Evolutionary conservation across 257 asterid species (phyloP), one percentile per base, ranked within the genome.

Genomic region (Jacaranda mimosifolia): DNA sequence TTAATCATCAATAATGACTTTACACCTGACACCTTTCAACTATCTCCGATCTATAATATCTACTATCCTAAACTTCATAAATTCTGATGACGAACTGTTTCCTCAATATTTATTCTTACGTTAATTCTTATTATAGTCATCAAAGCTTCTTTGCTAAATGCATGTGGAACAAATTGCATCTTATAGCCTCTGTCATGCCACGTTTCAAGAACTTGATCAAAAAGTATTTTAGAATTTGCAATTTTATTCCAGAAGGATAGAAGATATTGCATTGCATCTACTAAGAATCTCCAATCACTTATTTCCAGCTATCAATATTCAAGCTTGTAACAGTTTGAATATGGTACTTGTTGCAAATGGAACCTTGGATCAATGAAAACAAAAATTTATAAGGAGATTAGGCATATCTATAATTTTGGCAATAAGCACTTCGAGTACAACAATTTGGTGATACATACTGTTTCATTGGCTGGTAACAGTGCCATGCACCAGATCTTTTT

Each of bases 61-160:
- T 26, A 74, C 58, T 17, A 60, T 40, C 52, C 59, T 74, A 14
- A 71, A 66, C 74, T 63, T 75, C 56, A 63, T 46, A 17, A 64
- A 55, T 58, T 52, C 15, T 2, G 19, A 79, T 4, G n/a, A 79
- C 3, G n/a, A 32, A 55, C 18, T 21, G 68, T 52, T 70, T 36
- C 72, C 49, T 75, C 45, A 60, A 42, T 38, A 39, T 35, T 13
- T 66, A 40, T 14, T 63, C 26, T 39, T 11, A 32, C 15, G 5
- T 21, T 52, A 4, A 57, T 49, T 53, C 49, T 21, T 26, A 26
- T 2, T 26, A 26, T 26, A 26, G 32, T 26, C 32, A 26, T 26
- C 32, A 26, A 26, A 26, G 32, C 32, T 26, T 26, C 32, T 26
- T 26, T 26, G 32, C 32, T 26, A 26, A 26, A 26, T 26, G 32